Evolutionary conservation across 2,329 filamentous ascomycete species (phyloP).

Genomic region (Colletotrichum filicis): DNA sequence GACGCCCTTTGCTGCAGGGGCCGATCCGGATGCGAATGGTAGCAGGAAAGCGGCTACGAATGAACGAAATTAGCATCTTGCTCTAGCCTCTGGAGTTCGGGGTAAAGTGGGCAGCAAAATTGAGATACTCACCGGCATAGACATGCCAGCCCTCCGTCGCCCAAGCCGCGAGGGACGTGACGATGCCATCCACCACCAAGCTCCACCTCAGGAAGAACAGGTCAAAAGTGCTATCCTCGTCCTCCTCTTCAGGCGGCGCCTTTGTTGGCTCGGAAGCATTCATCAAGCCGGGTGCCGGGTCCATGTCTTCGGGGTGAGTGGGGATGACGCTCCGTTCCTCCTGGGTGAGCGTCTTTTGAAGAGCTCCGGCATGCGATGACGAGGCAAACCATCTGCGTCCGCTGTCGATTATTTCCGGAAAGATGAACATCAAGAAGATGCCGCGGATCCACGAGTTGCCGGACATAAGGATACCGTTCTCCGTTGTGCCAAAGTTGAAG

Average conservation of each 20-base stretch:
- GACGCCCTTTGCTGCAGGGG: conserved; percentile 77
- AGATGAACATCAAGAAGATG: conserved; percentile 64
- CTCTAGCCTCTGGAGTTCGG: not conserved
- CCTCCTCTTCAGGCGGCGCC: conserved; percentile 45
- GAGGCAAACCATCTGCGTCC: conserved; percentile 51
- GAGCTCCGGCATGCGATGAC: conserved; percentile 24
- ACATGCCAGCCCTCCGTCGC: conserved; percentile 75
- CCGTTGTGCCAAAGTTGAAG: conserved; percentile 64
- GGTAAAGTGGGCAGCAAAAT: not conserved
- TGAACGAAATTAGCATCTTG: not conserved
- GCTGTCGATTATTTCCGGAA: conserved; percentile 61
- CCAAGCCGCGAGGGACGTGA: conserved; percentile 73
- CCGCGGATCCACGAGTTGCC: conserved; percentile 65
- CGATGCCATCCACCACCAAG: conserved; percentile 70
- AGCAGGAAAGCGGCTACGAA: conserved; percentile 67
- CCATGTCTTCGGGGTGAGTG: conserved; percentile 52
- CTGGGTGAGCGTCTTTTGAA: conserved; percentile 19
- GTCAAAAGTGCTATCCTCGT: conserved; percentile 69
- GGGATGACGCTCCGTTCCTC: conserved; percentile 43
- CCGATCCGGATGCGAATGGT: conserved; percentile 76
- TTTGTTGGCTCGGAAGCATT: conserved; percentile 57
- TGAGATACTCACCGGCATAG: conserved; percentile 61
- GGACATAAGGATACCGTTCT: conserved; percentile 68
- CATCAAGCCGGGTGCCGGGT: conserved; percentile 52
- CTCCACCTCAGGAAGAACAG: conserved; percentile 75